A percentile compares a stretch with the other conserved stretches of the same genome.
phyloP scores from a whole-genome alignment of 1,284 basidiomycete genomes.

The Hymenochaete sp. region DNA sequence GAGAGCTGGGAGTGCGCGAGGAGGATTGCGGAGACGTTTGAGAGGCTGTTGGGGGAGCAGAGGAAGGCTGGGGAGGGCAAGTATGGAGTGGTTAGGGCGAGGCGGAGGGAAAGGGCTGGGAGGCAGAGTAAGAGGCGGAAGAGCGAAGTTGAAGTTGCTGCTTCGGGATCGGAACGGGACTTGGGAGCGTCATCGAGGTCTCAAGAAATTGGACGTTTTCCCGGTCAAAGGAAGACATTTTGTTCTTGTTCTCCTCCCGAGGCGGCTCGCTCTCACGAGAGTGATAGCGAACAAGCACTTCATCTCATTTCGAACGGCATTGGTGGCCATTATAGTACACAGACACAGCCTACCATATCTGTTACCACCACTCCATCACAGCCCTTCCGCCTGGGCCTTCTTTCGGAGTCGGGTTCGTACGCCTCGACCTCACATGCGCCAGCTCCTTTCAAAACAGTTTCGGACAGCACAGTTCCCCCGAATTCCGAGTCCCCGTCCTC shows the following conservation, averaged over 20 bases:
- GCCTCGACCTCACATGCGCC: background rate
- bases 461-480: background rate
- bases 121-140: slow-evolving; percentile 3
- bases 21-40: slow-evolving; percentile 26
- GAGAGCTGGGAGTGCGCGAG: slow-evolving; percentile 20
- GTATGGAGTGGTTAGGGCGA: background rate
- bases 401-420: background rate
- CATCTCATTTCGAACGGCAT: no score
- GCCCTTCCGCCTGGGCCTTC: background rate
- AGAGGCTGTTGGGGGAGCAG: slow-evolving; percentile 22
- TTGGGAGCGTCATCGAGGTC: background rate
- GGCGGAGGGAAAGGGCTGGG: background rate
- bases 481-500: slow-evolving; percentile 3
- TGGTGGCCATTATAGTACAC: no score
- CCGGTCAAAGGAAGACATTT: background rate
- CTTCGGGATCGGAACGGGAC: background rate
- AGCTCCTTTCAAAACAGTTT: background rate
- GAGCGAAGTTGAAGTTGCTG: slow-evolving; percentile 1
- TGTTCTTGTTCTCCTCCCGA: background rate
- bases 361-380: no score
- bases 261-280: no score
- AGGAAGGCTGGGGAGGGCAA: slow-evolving; percentile 2
- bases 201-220: background rate
- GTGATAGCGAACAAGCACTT: no score
- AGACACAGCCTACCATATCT: no score